A percentile compares a stretch with the other conserved stretches of the same genome.
These are phyloP conservation scores for Epichloe gansuensis DNA, from an alignment of 2,329 filamentous ascomycete species.

Conservation along the genomic window DNA sequence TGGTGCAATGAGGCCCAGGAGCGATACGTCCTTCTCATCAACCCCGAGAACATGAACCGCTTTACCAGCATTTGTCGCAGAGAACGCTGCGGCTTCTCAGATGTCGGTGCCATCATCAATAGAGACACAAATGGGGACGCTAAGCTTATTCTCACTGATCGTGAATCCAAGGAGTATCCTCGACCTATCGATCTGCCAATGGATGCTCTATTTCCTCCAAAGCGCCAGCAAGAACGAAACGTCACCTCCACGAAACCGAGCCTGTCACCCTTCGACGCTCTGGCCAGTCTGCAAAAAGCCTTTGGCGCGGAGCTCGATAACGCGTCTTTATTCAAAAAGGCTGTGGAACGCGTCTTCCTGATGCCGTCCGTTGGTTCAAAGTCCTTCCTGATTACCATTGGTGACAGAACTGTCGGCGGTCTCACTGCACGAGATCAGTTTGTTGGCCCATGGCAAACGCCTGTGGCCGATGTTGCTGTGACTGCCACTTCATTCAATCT, in stretches of 20 bases:
- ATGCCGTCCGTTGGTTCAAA: constrained; percentile 92
- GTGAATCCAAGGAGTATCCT: constrained; percentile 62
- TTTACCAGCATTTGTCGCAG: constrained; percentile 60
- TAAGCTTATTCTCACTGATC: constrained; percentile 68
- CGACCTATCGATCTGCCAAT: constrained; percentile 82
- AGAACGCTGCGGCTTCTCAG: constrained; percentile 85
- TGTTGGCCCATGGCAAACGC: constrained; percentile 92
- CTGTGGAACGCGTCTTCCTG: constrained; percentile 68
- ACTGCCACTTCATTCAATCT: constrained; percentile 69
- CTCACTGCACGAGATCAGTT: constrained; percentile 85
- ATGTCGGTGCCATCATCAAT: constrained; percentile 67
- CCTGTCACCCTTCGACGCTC: constrained; percentile 61
- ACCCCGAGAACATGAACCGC: constrained; percentile 65
- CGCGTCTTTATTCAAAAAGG: constrained; percentile 46
- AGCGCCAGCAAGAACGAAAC: constrained; percentile 65
- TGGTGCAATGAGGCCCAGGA: constrained; percentile 98
- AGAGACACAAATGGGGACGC: constrained; percentile 51
- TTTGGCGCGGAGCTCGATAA: constrained; percentile 42
- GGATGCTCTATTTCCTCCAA: constrained; percentile 77
- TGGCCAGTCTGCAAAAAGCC: constrained; percentile 50
- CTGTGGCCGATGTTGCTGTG: constrained; percentile 87
- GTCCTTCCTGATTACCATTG: constrained; percentile 93
- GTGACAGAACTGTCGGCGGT: constrained; percentile 82
- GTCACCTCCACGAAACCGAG: constrained; percentile 58
- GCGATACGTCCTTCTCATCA: constrained; percentile 84